These are phyloP conservation scores for Aspergillus ibericus DNA, from an alignment of 2,329 filamentous ascomycete genomes.

Conservation along the genomic window DNA sequence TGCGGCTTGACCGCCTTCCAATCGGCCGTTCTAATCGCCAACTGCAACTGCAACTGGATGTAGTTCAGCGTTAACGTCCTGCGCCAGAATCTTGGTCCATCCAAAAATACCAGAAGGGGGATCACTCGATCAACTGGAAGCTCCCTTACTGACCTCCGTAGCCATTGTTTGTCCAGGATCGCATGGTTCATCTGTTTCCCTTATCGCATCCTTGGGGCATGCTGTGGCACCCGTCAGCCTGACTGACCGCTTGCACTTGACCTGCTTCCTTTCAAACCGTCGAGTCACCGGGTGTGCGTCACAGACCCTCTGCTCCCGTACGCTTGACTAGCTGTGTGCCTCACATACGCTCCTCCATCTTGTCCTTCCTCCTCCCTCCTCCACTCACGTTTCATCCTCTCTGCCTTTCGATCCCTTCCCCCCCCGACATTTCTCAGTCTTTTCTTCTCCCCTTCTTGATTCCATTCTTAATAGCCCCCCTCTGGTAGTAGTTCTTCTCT, in stretches of 20 bases:
- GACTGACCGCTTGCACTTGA: constrained; percentile 25
- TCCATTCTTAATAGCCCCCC: background rate
- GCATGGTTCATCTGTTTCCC: background rate
- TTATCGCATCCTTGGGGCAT: background rate
- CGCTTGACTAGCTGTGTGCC: constrained; percentile 11
- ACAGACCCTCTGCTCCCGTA: constrained; percentile 30
- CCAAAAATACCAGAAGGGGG: background rate
- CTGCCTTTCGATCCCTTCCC: constrained; percentile 10
- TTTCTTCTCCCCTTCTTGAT: constrained; percentile 10
- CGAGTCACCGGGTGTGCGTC: constrained; percentile 48
- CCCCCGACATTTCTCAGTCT: constrained; percentile 7
- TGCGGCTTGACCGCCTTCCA: constrained; percentile 9
- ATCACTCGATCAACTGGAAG: background rate
- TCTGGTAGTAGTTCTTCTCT: background rate
- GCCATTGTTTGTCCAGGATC: constrained; percentile 3
- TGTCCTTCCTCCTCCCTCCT: constrained; percentile 16
- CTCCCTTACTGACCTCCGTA: constrained; percentile 3
- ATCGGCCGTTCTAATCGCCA: background rate
- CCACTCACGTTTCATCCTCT: constrained; percentile 19
- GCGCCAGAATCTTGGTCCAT: background rate
- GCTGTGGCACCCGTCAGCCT: constrained; percentile 12
- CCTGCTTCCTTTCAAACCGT: constrained; percentile 18
- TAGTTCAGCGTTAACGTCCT: background rate
- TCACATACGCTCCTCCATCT: constrained; percentile 12
- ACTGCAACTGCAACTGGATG: background rate